Base-by-base conservation (phyloP, 257 asterid genomes). In the Schizonepeta tenuifolia region DNA sequence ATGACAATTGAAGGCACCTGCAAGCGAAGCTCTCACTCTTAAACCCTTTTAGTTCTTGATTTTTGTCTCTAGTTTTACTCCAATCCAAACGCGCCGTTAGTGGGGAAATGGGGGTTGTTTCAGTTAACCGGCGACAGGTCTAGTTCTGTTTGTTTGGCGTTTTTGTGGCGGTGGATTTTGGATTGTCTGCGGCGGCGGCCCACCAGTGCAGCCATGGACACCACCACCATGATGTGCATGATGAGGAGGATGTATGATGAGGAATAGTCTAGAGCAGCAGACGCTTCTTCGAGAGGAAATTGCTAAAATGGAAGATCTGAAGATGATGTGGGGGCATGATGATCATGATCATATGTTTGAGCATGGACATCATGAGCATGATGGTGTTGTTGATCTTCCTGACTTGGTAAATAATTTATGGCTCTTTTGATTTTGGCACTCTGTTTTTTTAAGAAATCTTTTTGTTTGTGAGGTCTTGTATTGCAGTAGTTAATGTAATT, bases 301-400 rank as follows among this genome's bases (percentile, higher is more conserved):
- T 83, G 98, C 99, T 14, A 97, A 94, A 65, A 95, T 84, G 86
- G 98, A 94, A 75, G 99, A 94, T 82, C 83, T 94, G 82, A 86
- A 85, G 75, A 58, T 81, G 93, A 80, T 87, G 88, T 72, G 88
- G 90, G 77, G 64, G 14, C 68, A 83, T 40, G 71, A 77, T 63
- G 66, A 75, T 35, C 78, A 79, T 77, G 77, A 36, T 26, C 77
- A 44, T 77, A 73, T 17, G 2, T 28, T 22, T 35, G 79, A 41
- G 56, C 75, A 46, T 75, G 69, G 46, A 9, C 77, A 66, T 44
- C 72, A 46, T 7, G 67, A 53, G 28, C 71, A 72, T 59, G 77
- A 74, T 64, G 79, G 43, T 50, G 74, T 50, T 70, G 49, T 65
- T 49, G 90, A 85, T 62, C 90, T 88, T 62, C 78, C 92, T 72